Conservation (phyloP, 1,284 basidiomycete species). For the Pseudozyma pruni region DNA sequence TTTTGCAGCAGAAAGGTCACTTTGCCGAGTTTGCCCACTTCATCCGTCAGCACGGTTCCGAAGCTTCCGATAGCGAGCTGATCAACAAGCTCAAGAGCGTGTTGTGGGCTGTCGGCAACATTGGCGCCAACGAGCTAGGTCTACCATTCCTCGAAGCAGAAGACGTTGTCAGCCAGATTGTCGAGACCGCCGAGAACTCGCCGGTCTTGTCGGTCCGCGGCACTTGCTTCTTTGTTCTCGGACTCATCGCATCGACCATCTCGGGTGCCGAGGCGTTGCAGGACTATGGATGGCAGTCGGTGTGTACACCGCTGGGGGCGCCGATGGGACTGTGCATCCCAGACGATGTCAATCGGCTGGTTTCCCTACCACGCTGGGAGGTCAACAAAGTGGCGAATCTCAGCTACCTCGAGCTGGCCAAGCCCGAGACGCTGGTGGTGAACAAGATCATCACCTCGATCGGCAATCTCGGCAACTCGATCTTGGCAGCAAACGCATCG, state of each 20-base stretch:
- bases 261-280: conserved; percentile 84
- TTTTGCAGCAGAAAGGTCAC: conserved; percentile 88
- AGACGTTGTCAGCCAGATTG: conserved; percentile 86
- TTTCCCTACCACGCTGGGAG: conserved; percentile 84
- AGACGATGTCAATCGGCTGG: conserved; percentile 80
- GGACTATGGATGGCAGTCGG: conserved; percentile 83
- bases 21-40: conserved; percentile 90
- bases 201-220: conserved; percentile 90
- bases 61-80: conserved; percentile 82
- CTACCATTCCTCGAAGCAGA: conserved; percentile 94
- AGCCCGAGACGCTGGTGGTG: conserved; percentile 75
- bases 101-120: conserved; percentile 95
- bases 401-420: conserved; percentile 36
- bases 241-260: conserved; percentile 79
- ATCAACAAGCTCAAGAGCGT: conserved; percentile 92
- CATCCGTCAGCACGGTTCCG: conserved; percentile 85
- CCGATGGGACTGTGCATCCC: conserved; percentile 92
- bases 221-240: conserved; percentile 95
- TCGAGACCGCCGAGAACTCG: conserved; percentile 90
- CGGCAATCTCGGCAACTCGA: conserved; percentile 93
- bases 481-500: conserved; percentile 75
- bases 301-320: conserved; percentile 83
- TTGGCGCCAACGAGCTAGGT: conserved; percentile 88
- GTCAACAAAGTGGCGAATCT: conserved; percentile 22
- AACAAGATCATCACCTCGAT: conserved; percentile 88